These are phyloP conservation scores for Phlyctochytrium planicorne DNA, from an alignment of 192 early-diverging fungal genomes.

Conservation along the genomic window DNA sequence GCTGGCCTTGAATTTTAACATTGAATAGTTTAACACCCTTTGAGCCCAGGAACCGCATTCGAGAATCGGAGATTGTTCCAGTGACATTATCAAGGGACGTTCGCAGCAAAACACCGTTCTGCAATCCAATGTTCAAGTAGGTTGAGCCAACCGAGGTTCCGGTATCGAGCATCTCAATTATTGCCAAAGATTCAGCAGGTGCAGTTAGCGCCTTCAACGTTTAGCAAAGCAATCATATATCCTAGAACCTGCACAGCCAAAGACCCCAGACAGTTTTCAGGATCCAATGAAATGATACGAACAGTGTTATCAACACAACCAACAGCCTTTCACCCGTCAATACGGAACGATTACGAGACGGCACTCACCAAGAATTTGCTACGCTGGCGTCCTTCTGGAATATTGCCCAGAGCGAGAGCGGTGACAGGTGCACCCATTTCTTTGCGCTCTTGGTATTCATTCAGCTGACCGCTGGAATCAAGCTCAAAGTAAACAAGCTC, in stretches of 20 bases:
- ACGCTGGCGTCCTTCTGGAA: conserved; percentile 73
- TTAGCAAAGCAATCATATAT: neutral
- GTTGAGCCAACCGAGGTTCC: conserved; percentile 61
- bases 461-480: conserved; percentile 74
- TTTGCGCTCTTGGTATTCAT: conserved; percentile 81
- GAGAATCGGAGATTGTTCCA: conserved; percentile 77
- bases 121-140: conserved; percentile 84
- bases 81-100: conserved; percentile 80
- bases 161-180: conserved; percentile 80
- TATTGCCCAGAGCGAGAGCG: conserved; percentile 74
- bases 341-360: neutral
- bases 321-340: conserved; percentile 55
- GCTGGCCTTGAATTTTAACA: conserved; percentile 62
- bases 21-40: conserved; percentile 78
- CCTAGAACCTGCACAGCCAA: conserved; percentile 60
- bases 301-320: conserved; percentile 93
- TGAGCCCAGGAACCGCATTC: conserved; percentile 83
- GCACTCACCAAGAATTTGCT: conserved; percentile 64
- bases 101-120: conserved; percentile 86
- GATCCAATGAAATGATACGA: conserved; percentile 80
- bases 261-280: conserved; percentile 72
- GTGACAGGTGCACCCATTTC: conserved; percentile 70
- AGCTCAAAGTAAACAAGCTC: conserved; percentile 94
- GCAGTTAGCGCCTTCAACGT: conserved; percentile 62
- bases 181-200: conserved; percentile 68